These are phyloP conservation scores for Yamadazyma diospyri DNA, from an alignment of 1,139 yeast species.

Conservation along the genomic window DNA sequence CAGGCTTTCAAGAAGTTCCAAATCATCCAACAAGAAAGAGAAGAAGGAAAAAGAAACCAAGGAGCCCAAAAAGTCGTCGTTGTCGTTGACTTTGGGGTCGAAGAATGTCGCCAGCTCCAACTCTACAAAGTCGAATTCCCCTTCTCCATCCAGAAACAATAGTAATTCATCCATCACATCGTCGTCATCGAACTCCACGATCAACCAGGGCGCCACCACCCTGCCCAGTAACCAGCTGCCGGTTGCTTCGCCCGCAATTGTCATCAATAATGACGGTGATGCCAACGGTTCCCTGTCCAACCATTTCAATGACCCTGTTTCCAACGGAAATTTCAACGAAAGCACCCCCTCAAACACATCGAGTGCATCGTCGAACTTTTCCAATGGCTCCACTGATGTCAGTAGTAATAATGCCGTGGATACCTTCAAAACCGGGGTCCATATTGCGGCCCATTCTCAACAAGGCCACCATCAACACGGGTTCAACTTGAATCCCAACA, in stretches of 20 bases:
- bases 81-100: slow-evolving; percentile 9
- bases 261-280: slow-evolving; percentile 15
- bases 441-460: slow-evolving; percentile 22
- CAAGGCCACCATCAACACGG: slow-evolving; percentile 28
- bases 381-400: slow-evolving; percentile 4
- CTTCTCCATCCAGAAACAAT: slow-evolving; percentile 30
- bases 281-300: slow-evolving; percentile 2
- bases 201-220: slow-evolving; percentile 8
- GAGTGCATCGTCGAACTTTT: slow-evolving; percentile 3
- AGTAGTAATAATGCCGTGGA: slow-evolving; percentile 10
- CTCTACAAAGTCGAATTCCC: slow-evolving; percentile 28
- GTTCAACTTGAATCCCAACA: slow-evolving; percentile 37
- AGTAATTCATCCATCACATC: slow-evolving; percentile 30
- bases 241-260: slow-evolving; percentile 17
- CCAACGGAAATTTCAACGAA: background rate
- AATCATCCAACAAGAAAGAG: slow-evolving; percentile 33
- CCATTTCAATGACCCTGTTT: slow-evolving; percentile 1
- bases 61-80: slow-evolving; percentile 12
- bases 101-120: slow-evolving; percentile 11
- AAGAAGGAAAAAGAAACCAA: slow-evolving; percentile 22
- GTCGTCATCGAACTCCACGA: slow-evolving; percentile 12
- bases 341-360: background rate
- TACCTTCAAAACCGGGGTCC: slow-evolving; percentile 14
- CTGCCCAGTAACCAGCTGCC: slow-evolving; percentile 10
- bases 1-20: slow-evolving; percentile 43